These are phyloP conservation scores for Centaurea solstitialis DNA, from an alignment of 129 eudicot genomes.

Conservation along the genomic window DNA sequence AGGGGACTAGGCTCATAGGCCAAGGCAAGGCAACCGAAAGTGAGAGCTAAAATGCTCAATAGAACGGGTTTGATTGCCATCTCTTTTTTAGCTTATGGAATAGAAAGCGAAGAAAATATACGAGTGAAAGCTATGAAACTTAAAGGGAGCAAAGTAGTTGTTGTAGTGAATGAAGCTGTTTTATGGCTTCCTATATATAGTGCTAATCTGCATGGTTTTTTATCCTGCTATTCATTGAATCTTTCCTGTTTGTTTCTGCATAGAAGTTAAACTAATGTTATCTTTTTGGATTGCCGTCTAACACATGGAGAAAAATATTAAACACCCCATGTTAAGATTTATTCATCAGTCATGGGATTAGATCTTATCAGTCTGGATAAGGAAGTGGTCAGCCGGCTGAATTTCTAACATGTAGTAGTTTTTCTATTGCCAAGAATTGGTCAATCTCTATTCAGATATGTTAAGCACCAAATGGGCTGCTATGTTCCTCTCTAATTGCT, in stretches of 20 bases:
- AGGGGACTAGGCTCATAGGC: conserved; percentile 40
- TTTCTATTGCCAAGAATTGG: neutral
- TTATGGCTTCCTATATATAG: neutral
- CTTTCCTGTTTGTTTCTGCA: neutral
- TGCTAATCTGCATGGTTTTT: neutral
- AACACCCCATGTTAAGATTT: neutral
- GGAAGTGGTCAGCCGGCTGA: neutral
- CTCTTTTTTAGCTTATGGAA: neutral
- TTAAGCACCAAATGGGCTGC: neutral
- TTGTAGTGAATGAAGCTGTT: neutral
- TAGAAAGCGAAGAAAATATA: neutral
- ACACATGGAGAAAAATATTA: neutral
- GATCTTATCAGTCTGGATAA: neutral
- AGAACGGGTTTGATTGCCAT: conserved; percentile 22
- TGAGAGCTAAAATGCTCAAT: conserved; percentile 13
- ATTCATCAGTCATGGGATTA: too few relatives aligned
- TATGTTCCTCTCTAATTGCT: neutral
- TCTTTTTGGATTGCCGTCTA: neutral
- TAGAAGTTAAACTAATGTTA: neutral
- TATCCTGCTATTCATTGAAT: neutral
- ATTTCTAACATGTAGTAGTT: neutral
- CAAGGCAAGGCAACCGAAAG: conserved; percentile 18
- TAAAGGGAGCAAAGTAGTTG: too few relatives aligned
- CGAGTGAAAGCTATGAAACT: too few relatives aligned
- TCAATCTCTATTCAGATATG: neutral